Percentiles rank a stretch among this genome's conserved stretches.
phyloP scores from a whole-genome alignment of 1,284 basidiomycete species.

The Exobasidium cylindrosporum region DNA sequence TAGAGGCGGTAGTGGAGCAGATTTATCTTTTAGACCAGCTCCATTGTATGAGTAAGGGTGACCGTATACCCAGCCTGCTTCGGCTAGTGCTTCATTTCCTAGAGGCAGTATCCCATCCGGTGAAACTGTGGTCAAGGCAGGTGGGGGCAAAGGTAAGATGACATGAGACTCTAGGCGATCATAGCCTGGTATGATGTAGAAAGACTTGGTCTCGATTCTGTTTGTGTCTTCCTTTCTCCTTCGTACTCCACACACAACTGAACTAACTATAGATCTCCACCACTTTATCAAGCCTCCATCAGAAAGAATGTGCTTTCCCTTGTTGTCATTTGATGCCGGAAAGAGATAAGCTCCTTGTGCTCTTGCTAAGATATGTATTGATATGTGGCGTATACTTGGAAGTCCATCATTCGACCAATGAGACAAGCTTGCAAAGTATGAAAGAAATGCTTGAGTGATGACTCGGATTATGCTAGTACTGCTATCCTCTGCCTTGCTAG shows the following conservation, averaged over 20 bases:
- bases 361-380: conserved; percentile 82
- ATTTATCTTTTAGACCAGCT: conserved; percentile 4
- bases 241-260: conserved; percentile 21
- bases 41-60: conserved; percentile 43
- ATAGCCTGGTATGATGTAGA: conserved; percentile 50
- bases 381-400: conserved; percentile 30
- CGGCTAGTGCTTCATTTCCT: neutral
- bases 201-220: conserved; percentile 29
- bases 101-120: neutral
- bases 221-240: neutral
- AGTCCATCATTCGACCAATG: conserved; percentile 55
- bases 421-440: conserved; percentile 64
- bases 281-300: conserved; percentile 82
- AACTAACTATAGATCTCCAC: conserved; percentile 67
- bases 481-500: conserved; percentile 15
- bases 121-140: neutral
- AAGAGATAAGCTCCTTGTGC: conserved; percentile 91
- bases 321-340: conserved; percentile 76
- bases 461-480: conserved; percentile 59
- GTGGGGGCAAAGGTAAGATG: conserved; percentile 35
- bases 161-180: conserved; percentile 38
- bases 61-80: conserved; percentile 41
- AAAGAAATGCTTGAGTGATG: conserved; percentile 69
- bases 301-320: conserved; percentile 68
- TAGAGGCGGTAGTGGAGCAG: conserved; percentile 27